Conservation (phyloP, 805 yeast species). For the Millerozyma acaciae region DNA sequence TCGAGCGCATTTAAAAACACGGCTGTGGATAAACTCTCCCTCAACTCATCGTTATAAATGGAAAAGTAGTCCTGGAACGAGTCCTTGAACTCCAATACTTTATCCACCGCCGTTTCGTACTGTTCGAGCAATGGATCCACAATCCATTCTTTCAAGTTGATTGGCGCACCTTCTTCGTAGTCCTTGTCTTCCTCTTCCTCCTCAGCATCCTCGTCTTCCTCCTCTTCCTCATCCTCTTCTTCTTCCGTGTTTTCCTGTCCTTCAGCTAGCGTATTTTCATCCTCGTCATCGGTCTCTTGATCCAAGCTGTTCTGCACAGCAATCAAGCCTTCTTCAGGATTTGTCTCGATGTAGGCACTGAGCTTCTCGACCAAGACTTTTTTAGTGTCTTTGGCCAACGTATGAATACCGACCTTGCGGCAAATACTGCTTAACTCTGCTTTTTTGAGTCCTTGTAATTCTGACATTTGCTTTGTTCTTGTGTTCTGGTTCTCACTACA, state of each 20-base stretch:
- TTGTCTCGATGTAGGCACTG: conserved; percentile 22
- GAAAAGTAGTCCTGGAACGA: conserved; percentile 30
- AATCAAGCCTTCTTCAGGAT: conserved; percentile 22
- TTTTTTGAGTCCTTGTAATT: conserved; percentile 32
- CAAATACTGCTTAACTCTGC: conserved; percentile 37
- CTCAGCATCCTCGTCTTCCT: conserved; percentile 26
- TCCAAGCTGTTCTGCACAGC: conserved; percentile 16
- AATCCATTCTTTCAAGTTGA: conserved; percentile 33
- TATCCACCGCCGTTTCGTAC: conserved; percentile 21
- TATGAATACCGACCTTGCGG: conserved; percentile 31
- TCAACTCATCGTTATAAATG: conserved; percentile 33
- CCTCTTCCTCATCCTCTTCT: conserved; percentile 19
- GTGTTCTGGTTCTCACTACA: no score
- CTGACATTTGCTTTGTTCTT: no score
- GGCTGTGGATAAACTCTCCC: conserved; percentile 36
- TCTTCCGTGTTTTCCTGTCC: conserved; percentile 16
- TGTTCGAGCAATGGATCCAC: conserved; percentile 35
- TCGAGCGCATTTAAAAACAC: conserved; percentile 35
- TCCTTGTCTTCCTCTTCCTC: conserved; percentile 35
- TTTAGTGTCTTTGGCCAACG: conserved; percentile 39
- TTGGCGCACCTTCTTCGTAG: conserved; percentile 36
- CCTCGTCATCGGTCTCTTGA: conserved; percentile 19
- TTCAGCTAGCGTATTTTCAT: conserved; percentile 15
- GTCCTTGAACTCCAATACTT: conserved; percentile 31
- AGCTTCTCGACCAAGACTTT: conserved; percentile 37